A percentile compares a stretch with the other conserved stretches of the same genome.
Conservation (phyloP, 331 rosid genomes). For the Malus hybrid region DNA sequence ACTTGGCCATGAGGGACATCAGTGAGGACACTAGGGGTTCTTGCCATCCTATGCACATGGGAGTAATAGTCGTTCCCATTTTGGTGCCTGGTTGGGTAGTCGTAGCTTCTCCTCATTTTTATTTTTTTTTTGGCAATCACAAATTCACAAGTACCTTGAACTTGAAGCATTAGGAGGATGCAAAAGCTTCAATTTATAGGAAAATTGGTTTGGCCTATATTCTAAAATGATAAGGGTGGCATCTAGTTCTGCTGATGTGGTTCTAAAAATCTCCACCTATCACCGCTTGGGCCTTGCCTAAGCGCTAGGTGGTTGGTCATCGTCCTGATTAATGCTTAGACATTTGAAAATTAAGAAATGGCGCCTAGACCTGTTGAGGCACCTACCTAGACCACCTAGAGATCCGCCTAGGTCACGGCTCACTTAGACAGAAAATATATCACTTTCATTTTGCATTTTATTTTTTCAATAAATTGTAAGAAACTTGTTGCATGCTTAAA, state of each 20-base stretch:
- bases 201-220: background rate
- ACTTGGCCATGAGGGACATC: slow-evolving; percentile 33
- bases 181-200: slow-evolving; percentile 22
- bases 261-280: too few species aligned
- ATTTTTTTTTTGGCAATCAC: background rate
- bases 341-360: too few species aligned
- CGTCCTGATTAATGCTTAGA: too few species aligned
- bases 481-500: too few species aligned
- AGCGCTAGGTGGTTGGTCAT: background rate
- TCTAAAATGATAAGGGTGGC: slow-evolving; percentile 27
- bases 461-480: too few species aligned
- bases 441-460: too few species aligned
- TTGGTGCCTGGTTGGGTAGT: background rate
- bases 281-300: too few species aligned
- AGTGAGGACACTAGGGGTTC: slow-evolving; percentile 22
- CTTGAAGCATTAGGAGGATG: background rate
- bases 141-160: background rate
- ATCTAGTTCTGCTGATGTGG: slow-evolving; percentile 33
- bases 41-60: slow-evolving; percentile 19
- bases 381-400: too few species aligned
- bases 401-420: too few species aligned
- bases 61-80: slow-evolving; percentile 4
- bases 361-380: too few species aligned
- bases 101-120: slow-evolving; percentile 10
- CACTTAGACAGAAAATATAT: too few species aligned